Base-by-base conservation (phyloP, 2,329 filamentous ascomycete species). In the Monilinia polystroma region DNA sequence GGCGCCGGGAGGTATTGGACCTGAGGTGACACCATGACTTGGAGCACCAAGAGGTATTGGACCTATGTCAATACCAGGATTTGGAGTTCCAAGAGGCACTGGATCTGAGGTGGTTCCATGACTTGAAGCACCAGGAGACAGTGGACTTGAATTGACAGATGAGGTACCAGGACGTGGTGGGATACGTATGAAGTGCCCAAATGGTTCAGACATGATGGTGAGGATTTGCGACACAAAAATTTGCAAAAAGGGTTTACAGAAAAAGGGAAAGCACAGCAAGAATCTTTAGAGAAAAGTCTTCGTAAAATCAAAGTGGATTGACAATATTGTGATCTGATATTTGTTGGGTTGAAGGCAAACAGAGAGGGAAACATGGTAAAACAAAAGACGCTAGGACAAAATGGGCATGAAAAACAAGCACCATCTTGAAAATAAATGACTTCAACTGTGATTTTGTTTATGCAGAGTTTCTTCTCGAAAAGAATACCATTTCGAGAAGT, bases 151-250 rank as follows among this genome's bases (percentile, higher is more conserved):
- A 16, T 43, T 43, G 12, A 16, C 16, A 14, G 41, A 4, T 59
- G 56, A 47, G 12, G 41, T 58, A 14, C 16, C n/a, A 16, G 26
- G 29, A 23, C 26, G 10, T 59, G 43, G 29, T 60, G 57, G 29
- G 20, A 35, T n/a, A 55, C 20, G 18, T 11, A 55, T n/a, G 18
- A 23, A 16, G 32, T 35, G 12, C 29, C 16, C 29, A 38, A 29
- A 47, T 35, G 43, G 43, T 23, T n/a, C 4, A 23, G 57, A 60
- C 58, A 51, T 51, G 32, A 51, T 60, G 45, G 49, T 12, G 35
- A 51, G 8, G 23, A 26, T 18, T 49, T 60, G 29, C 20, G 43
- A 60, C 11, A 16, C 23, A 35, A 16, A 16, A 16, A 8, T 60
- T 20, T 51, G 20, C 26, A 8, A 38, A 8, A 14, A 38, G 3